Evolutionary conservation across 1,284 basidiomycete genomes (phyloP), one percentile per base, ranked within the genome.

Genomic region (Mycena sp.): DNA sequence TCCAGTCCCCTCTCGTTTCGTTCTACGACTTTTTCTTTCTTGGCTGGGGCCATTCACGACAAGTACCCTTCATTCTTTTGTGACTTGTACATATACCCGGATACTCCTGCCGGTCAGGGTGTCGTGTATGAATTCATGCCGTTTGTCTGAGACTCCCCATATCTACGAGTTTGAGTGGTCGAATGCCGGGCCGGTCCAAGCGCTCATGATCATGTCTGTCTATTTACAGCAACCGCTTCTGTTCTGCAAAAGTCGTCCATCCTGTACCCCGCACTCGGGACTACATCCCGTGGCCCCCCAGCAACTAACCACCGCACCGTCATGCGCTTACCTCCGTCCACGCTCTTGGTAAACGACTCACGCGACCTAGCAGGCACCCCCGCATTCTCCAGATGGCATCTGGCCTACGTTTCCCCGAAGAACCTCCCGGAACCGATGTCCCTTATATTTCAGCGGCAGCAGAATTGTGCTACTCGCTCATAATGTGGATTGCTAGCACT

Each of bases 381-480:
- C 12, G 12, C 7, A 23, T n/a, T 7, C 17, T 23, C 17, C 19
- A 32, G 4, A 55, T 61, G 53, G 21, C 40, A 2, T 16, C 38
- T 7, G 4, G 23, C 25, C 54, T 58, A 58, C 61, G 48, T 50
- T 58, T 58, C 45, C 23, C 61, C 61, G 61, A 63, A 16, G 45
- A 58, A 53, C 11, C 38, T 48, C 61, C 61, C 12, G n/a, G 37
- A 23, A 2, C 26, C n/a, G n/a, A 23, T 12, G 28, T 12, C 35
- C 51, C 41, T 49, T 46, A 64, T 54, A 51, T 32, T 29, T 44
- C n/a, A n/a, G 29, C 25, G 40, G 23, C 28, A 43, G n/a, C 48
- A 19, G 46, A 52, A 3, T 38, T 55, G 4, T 21, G n/a, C n/a
- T 64, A 58, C 58, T 50, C 52, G 12, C 44, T 58, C 46, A 23